Conservation (phyloP, 805 yeast species). For the Maudiozyma turicensis region DNA sequence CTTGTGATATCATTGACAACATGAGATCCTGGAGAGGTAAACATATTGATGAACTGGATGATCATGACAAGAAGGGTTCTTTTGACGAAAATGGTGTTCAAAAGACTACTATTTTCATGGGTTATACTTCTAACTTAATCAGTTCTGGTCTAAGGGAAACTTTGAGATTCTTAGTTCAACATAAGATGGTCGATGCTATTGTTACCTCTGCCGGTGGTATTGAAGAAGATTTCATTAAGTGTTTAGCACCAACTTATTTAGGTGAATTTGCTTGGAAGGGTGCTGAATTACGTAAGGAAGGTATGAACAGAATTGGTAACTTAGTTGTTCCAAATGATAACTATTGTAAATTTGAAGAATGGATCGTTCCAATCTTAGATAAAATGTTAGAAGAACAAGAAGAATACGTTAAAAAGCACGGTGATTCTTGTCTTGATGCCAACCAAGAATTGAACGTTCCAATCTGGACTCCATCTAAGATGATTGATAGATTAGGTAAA, state of each 20-base stretch:
- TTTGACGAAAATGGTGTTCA: conserved; percentile 72
- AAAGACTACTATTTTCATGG: conserved; percentile 86
- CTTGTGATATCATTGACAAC: conserved; percentile 84
- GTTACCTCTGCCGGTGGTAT: conserved; percentile 98
- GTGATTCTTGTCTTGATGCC: conserved; percentile 49
- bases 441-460: conserved; percentile 34
- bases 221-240: conserved; percentile 94
- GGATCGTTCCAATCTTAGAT: conserved; percentile 94
- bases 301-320: conserved; percentile 97
- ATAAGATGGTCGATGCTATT: conserved; percentile 88
- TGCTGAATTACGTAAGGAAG: conserved; percentile 74
- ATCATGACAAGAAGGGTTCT: conserved; percentile 61
- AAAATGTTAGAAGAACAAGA: conserved; percentile 84
- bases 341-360: conserved; percentile 94
- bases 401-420: conserved; percentile 44
- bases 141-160: conserved; percentile 93
- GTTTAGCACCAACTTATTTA: conserved; percentile 90
- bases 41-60: conserved; percentile 56
- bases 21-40: conserved; percentile 94
- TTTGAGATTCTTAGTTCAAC: conserved; percentile 77
- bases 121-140: conserved; percentile 92
- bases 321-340: conserved; percentile 95
- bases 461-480: conserved; percentile 88
- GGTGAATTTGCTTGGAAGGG: conserved; percentile 88
- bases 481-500: conserved; percentile 88